Base-by-base conservation (phyloP, 768 basidiomycete genomes). In the Collybiopsis luxurians region DNA sequence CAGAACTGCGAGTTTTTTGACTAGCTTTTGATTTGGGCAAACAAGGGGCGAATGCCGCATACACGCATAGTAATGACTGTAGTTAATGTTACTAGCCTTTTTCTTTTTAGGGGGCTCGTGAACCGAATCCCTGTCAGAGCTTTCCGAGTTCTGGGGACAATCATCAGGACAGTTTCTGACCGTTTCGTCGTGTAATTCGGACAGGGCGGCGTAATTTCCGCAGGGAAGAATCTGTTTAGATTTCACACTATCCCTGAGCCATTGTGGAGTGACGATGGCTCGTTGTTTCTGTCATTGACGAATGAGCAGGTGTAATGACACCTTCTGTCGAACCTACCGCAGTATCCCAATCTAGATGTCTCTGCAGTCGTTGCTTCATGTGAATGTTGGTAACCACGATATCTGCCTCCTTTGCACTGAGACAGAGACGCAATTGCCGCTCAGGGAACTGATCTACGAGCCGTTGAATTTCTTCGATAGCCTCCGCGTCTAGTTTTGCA, bases 1-100 rank as follows among this genome's bases (percentile, higher is more conserved):
- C 28, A 93, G 77, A 17, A 87, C 69, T 27, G 77, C 78, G 12
- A 93, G 69, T 61, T 86, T 81, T n/a, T 69, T 60, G 4, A 78
- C 79, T 3, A 93, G 76, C 0, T 59, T 70, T 66, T 92, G 87
- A 61, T 93, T 93, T 0, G 79, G 77, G 61, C 87, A 92, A 2
- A 80, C 66, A 36, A 93, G 73, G 0, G 88, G 89, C 3, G 85
- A 85, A 0, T 81, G 74, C 34, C 91, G 79, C 51, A 76, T 70
- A 62, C 86, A 89, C 1, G 87, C 81, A 64, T 83, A 86, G 34
- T 71, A 71, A 31, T 75, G 70, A 43, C 45, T 64, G 69, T 79
- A 76, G 52, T 47, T 17, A 39, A 51, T 51, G 2, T 27, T 15
- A 17, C 9, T 39, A 24, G 13, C 53, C 6, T 44, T 44, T 17